Percentiles rank a stretch among this genome's conserved stretches.
Evolutionary conservation across 2,329 filamentous ascomycete genomes (phyloP).

Genomic region (Talaromyces sp.): DNA sequence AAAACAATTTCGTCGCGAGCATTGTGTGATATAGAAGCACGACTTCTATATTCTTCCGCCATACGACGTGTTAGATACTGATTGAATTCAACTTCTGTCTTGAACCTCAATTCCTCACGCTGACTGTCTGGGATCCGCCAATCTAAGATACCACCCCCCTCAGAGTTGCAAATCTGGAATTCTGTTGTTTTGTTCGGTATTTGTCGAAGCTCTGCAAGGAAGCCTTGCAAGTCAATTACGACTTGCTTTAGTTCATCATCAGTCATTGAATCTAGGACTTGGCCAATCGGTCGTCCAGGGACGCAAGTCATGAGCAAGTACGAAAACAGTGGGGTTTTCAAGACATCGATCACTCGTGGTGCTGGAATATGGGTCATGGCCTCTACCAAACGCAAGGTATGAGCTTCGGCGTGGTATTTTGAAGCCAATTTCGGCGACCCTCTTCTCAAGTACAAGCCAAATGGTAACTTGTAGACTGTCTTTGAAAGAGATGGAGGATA

Average conservation of each 20-base stretch:
- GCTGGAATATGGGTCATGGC: too few relatives aligned
- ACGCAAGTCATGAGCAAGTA: too few relatives aligned
- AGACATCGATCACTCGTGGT: too few relatives aligned
- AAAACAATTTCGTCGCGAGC: conserved; percentile 13
- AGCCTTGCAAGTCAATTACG: conserved; percentile 10
- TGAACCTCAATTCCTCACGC: conserved; percentile 11
- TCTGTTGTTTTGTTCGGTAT: conserved; percentile 12
- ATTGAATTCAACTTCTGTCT: conserved; percentile 14
- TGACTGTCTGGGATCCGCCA: conserved; percentile 5
- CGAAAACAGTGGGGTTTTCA: too few relatives aligned
- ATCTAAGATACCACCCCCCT: conserved; percentile 12
- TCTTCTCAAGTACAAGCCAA: too few relatives aligned
- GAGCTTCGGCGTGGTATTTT: too few relatives aligned
- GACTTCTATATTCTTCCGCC: not conserved
- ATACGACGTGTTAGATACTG: not conserved
- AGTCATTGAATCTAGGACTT: not conserved
- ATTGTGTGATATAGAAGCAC: not conserved
- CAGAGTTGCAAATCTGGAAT: conserved; percentile 9
- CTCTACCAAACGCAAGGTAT: too few relatives aligned
- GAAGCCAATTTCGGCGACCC: too few relatives aligned
- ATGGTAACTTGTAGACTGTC: too few relatives aligned
- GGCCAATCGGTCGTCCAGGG: too few relatives aligned
- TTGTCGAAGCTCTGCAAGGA: conserved; percentile 9
- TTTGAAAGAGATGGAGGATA: too few relatives aligned
- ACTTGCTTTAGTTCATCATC: conserved; percentile 14